Conservation (phyloP, 1,284 basidiomycete genomes). For the Sporisorium scitamineum region DNA sequence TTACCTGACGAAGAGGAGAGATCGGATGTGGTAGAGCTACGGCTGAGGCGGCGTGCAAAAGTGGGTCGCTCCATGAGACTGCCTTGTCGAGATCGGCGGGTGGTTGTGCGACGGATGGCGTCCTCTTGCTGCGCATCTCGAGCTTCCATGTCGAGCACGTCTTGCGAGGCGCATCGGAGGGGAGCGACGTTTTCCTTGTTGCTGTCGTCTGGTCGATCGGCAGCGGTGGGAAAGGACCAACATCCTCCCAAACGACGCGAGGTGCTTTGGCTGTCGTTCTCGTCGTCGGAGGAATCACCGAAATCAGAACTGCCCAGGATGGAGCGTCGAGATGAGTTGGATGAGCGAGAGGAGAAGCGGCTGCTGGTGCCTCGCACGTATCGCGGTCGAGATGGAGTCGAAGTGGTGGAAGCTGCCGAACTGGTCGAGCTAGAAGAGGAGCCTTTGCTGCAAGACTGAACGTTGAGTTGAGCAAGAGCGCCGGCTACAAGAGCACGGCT, state of each 20-base stretch:
- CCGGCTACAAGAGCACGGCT: slow-evolving; percentile 27
- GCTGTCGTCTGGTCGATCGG: slow-evolving; percentile 56
- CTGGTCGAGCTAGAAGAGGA: slow-evolving; percentile 14
- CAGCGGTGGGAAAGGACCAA: slow-evolving; percentile 11
- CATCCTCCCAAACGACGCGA: slow-evolving; percentile 55
- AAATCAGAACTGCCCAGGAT: slow-evolving; percentile 47
- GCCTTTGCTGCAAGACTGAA: slow-evolving; percentile 21
- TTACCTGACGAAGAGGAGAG: slow-evolving; percentile 33
- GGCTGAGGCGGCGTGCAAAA: slow-evolving; percentile 38
- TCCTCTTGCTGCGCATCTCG: slow-evolving; percentile 49
- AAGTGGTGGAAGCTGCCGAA: slow-evolving; percentile 23
- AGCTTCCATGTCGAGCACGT: slow-evolving; percentile 47
- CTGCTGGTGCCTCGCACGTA: slow-evolving; percentile 19
- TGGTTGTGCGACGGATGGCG: slow-evolving; percentile 52
- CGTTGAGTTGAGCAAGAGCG: slow-evolving; percentile 29
- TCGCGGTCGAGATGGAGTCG: slow-evolving; percentile 17
- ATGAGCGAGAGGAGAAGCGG: slow-evolving; percentile 33
- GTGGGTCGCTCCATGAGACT: slow-evolving; percentile 48
- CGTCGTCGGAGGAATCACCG: slow-evolving; percentile 50
- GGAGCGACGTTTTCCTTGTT: slow-evolving; percentile 69
- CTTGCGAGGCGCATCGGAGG: slow-evolving; percentile 43
- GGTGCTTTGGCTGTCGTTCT: slow-evolving; percentile 21
- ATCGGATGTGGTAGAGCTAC: slow-evolving; percentile 39
- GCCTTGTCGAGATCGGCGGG: slow-evolving; percentile 23
- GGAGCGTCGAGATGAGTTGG: slow-evolving; percentile 37